These are phyloP conservation scores for Nitzschia sp. DNA, from an alignment of 108 stramenopile genomes.

Conservation along the genomic window DNA sequence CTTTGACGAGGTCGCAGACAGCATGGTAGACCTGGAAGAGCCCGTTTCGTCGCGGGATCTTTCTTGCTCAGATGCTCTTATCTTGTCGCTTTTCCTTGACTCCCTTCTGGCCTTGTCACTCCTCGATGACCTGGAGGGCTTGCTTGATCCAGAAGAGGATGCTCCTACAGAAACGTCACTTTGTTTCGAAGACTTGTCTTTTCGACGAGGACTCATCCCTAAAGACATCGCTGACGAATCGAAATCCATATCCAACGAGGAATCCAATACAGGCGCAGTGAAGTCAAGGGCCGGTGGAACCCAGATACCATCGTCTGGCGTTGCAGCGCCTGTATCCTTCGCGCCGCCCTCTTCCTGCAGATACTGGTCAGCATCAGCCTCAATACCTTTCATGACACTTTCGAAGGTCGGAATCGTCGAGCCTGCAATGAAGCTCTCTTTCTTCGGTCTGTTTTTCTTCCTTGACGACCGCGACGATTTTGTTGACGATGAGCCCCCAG, in stretches of 20 bases:
- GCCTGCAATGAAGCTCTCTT: constrained; percentile 1
- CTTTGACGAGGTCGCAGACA: too few relatives aligned
- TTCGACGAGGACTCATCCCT: neutral
- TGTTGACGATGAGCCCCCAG: neutral
- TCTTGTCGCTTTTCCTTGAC: neutral
- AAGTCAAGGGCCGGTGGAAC: constrained; percentile 21
- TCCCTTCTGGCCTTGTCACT: neutral
- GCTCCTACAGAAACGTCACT: too few relatives aligned
- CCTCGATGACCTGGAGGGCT: neutral
- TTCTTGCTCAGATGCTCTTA: too few relatives aligned
- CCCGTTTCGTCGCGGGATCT: too few relatives aligned
- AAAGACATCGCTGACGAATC: neutral
- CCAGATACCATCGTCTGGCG: neutral
- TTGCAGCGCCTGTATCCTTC: neutral
- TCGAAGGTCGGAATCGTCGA: constrained; percentile 19
- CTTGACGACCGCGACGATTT: neutral
- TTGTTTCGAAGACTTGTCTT: neutral
- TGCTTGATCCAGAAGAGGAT: too few relatives aligned
- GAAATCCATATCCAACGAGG: neutral
- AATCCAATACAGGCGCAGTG: neutral
- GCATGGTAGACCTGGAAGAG: too few relatives aligned
- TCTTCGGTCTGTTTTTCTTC: neutral
- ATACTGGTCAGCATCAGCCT: constrained; percentile 3
- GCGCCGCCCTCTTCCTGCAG: neutral
- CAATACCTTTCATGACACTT: constrained; percentile 15